Evolutionary conservation across 495 filamentous ascomycete species (phyloP).

Genomic region (Penicillium nucicola): DNA sequence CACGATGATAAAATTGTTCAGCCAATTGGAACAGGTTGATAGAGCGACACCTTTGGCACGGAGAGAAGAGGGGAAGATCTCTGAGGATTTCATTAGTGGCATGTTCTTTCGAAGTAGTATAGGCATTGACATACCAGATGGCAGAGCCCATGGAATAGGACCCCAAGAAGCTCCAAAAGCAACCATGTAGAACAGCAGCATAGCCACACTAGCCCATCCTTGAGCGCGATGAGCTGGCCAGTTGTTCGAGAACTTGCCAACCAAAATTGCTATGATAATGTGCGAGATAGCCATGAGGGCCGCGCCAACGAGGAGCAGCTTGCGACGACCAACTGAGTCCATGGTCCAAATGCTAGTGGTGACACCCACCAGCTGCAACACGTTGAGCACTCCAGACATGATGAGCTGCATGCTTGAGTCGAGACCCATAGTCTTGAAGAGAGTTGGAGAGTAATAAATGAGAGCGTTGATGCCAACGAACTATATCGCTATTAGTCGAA

Average conservation of each 20-base stretch:
- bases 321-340: slow-evolving; percentile 45
- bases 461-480: slow-evolving; percentile 51
- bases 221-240: slow-evolving; percentile 42
- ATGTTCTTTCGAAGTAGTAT: background rate
- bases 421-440: slow-evolving; percentile 58
- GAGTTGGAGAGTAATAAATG: slow-evolving; percentile 55
- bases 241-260: slow-evolving; percentile 39
- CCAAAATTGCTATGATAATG: slow-evolving; percentile 49
- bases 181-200: slow-evolving; percentile 48
- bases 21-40: slow-evolving; percentile 52
- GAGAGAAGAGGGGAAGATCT: slow-evolving; percentile 49
- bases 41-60: slow-evolving; percentile 53
- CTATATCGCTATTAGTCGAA: slow-evolving; percentile 19
- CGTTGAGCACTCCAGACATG: slow-evolving; percentile 58
- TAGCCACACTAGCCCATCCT: slow-evolving; percentile 49
- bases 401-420: slow-evolving; percentile 53
- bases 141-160: slow-evolving; percentile 45
- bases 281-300: slow-evolving; percentile 48
- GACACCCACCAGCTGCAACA: slow-evolving; percentile 50
- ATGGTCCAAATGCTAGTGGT: slow-evolving; percentile 48
- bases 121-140: slow-evolving; percentile 23
- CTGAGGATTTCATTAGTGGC: slow-evolving; percentile 11
- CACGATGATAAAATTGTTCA: slow-evolving; percentile 57
- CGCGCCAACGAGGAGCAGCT: slow-evolving; percentile 43
- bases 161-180: slow-evolving; percentile 49